Evolutionary conservation across 768 basidiomycete genomes (phyloP).

Genomic region (Botryobasidium botryosum): DNA sequence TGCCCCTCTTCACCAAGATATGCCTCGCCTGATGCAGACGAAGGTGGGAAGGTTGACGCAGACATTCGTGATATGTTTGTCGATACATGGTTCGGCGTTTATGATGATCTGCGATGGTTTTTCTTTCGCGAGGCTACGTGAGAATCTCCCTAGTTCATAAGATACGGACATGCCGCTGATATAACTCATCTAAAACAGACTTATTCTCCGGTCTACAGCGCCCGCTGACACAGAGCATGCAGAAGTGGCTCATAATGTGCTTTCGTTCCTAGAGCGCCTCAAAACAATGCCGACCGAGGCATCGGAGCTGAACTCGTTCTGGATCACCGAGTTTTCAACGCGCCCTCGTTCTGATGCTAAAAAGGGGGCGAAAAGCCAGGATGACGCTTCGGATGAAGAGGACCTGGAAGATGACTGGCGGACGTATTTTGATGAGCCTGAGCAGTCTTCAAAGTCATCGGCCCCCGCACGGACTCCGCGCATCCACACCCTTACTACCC

Average conservation of each 20-base stretch:
- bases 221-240: conserved; percentile 15
- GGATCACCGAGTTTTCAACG: conserved; percentile 38
- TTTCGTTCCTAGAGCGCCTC: conserved; percentile 49
- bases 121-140: conserved; percentile 56
- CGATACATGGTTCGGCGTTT: conserved; percentile 53
- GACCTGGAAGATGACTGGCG: conserved; percentile 54
- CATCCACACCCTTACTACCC: conserved; percentile 47
- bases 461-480: conserved; percentile 27
- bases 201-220: conserved; percentile 19
- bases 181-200: conserved; percentile 14
- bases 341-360: conserved; percentile 3
- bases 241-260: conserved; percentile 33
- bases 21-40: conserved; percentile 6
- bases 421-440: conserved; percentile 60
- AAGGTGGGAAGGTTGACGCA: conserved; percentile 28
- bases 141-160: conserved; percentile 17
- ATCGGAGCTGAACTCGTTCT: conserved; percentile 59
- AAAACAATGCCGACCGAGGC: conserved; percentile 56
- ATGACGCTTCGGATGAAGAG: conserved; percentile 27
- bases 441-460: conserved; percentile 23
- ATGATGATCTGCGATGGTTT: conserved; percentile 81
- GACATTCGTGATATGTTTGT: conserved; percentile 51
- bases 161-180: conserved; percentile 21
- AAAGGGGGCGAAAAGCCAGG: conserved; percentile 21
- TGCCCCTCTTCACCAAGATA: conserved; percentile 36